Percentiles rank a stretch among this genome's conserved stretches.
Conservation (phyloP, 1,284 basidiomycete species). For the Leccinum griseonigrum region DNA sequence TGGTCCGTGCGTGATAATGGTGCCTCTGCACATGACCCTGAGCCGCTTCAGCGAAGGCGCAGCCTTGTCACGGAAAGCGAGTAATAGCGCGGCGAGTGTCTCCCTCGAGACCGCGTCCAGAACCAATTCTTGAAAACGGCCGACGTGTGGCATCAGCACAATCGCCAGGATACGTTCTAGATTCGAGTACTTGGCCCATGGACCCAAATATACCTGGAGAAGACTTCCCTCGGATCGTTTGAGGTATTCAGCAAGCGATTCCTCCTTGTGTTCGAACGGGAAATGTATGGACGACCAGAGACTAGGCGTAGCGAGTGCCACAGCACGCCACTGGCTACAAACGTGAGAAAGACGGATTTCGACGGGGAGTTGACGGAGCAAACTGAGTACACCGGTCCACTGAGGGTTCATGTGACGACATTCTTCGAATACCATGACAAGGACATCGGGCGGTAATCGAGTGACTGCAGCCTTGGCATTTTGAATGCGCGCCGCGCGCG, state of each 20-base stretch:
- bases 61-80: conserved; percentile 25
- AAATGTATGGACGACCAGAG: conserved; percentile 33
- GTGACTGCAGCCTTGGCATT: conserved; percentile 28
- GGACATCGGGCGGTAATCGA: conserved; percentile 32
- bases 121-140: conserved; percentile 30
- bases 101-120: conserved; percentile 32
- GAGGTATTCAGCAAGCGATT: conserved; percentile 29
- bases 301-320: conserved; percentile 31
- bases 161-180: conserved; percentile 26
- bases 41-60: conserved; percentile 28
- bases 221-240: conserved; percentile 31
- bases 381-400: conserved; percentile 32
- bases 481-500: conserved; percentile 31
- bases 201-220: conserved; percentile 32
- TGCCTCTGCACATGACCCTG: conserved; percentile 32
- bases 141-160: conserved; percentile 30
- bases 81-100: conserved; percentile 24
- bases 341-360: conserved; percentile 34
- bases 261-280: conserved; percentile 33
- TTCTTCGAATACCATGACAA: conserved; percentile 33
- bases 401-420: conserved; percentile 33
- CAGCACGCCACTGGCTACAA: conserved; percentile 32
- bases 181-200: conserved; percentile 33
- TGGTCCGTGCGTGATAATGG: conserved; percentile 29
- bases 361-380: conserved; percentile 34